Percentiles rank a stretch among this genome's conserved stretches.
Conservation (phyloP, 345 rosid genomes). For the Sonneratia alba region DNA sequence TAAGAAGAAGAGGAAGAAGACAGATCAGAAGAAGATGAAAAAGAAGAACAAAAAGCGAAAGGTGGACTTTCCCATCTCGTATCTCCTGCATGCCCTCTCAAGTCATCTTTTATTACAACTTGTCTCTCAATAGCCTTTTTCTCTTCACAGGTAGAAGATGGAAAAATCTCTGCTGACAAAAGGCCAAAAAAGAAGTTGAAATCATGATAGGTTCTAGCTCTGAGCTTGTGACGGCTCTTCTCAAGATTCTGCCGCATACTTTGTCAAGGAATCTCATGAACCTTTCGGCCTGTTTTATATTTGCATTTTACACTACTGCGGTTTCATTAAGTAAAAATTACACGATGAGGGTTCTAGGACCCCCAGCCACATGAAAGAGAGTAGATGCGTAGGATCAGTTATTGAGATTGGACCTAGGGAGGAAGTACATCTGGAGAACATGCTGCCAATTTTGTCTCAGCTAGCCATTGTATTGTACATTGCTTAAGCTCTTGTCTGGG, state of each 20-base stretch:
- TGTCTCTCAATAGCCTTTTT: background rate
- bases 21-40: no score
- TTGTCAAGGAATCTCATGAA: background rate
- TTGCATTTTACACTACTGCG: background rate
- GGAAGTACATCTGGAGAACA: background rate
- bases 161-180: background rate
- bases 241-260: background rate
- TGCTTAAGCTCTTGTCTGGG: no score
- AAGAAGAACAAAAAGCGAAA: conserved; percentile 9
- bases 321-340: background rate
- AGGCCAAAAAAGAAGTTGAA: conserved; percentile 13
- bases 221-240: background rate
- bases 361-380: background rate
- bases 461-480: background rate
- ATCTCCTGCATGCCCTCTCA: background rate
- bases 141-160: conserved; percentile 4
- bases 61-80: conserved; percentile 4
- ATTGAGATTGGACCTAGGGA: background rate
- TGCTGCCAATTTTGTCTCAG: background rate
- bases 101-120: background rate
- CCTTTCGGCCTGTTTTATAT: background rate
- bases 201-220: background rate
- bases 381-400: background rate
- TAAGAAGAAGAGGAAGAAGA: background rate
- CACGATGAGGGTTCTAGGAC: background rate